Evolutionary conservation across 768 basidiomycete species (phyloP), one percentile per base, ranked within the genome.

Genomic region (Panellus pusillus): DNA sequence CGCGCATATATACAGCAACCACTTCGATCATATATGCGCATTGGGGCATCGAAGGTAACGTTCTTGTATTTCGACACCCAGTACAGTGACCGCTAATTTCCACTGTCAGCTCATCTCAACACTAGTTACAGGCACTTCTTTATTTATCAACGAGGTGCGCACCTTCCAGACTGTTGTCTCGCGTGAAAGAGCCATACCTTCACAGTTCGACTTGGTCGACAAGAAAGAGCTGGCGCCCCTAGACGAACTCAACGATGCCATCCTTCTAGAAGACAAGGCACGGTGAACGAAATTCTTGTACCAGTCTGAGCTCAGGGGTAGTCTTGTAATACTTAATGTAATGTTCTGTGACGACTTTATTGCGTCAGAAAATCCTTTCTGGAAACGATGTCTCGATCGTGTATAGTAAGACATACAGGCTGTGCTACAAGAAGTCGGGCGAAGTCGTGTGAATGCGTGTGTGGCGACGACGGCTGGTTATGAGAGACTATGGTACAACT

Each of bases 11-110:
- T 99, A 99, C 76, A 96, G 94, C 77, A 96, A 93, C 62, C 97
- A 99, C 71, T 98, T 99, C 69, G 97, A 98, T 64, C 96, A 98
- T 64, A 92, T 98, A 54, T 98, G 96, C 69, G 97, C 97, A 13
- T 74, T 99, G 42, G 95, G n/a, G 95, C 6, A 98, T 99, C 47
- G 97, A 99, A 82, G 96, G 96, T 96, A 56, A 37, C 75, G 65
- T 31, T 46, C 6, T 13, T 35, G 37, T 15, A 18, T 29, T 37
- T 35, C n/a, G n/a, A n/a, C n/a, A n/a, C n/a, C 14, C 36, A 17
- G 37, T 37, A 6, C 4, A 37, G 19, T n/a, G 18, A 24, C 42
- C 32, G 31, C 44, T 36, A 38, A 39, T 36, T 7, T 37, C 43
- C 40, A 38, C 44, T 45, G 47, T 52, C 31, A 98, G 97, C 97